A percentile compares a stretch with the other conserved stretches of the same genome.
These are phyloP conservation scores for Populus simonii DNA, from an alignment of 345 rosid species.

Conservation along the genomic window DNA sequence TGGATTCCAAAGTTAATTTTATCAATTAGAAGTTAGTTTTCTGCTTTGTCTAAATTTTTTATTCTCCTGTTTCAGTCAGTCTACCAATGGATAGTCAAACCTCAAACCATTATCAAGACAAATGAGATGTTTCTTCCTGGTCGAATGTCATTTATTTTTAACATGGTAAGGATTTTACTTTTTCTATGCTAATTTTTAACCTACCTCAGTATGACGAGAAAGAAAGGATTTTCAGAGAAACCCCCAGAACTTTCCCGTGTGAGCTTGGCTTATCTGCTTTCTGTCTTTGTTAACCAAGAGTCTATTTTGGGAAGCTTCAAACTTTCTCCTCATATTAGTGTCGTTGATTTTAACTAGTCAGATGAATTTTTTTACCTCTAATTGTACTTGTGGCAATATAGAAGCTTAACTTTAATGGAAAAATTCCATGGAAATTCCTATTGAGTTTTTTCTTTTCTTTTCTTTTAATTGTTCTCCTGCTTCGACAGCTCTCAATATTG, in stretches of 20 bases:
- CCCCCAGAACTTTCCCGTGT: too few relatives aligned
- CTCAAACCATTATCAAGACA: constrained; percentile 74
- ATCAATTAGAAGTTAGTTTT: neutral
- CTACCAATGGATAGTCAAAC: constrained; percentile 90
- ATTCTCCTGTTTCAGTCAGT: constrained; percentile 56
- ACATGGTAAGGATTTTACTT: constrained; percentile 48
- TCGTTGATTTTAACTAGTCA: too few relatives aligned
- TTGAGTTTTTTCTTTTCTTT: neutral
- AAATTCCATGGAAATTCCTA: too few relatives aligned
- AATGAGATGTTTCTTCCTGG: constrained; percentile 98
- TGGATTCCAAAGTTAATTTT: neutral
- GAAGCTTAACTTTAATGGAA: too few relatives aligned
- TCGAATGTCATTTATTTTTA: constrained; percentile 79
- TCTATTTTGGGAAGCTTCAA: too few relatives aligned
- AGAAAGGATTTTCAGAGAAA: too few relatives aligned
- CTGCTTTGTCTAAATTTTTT: constrained; percentile 6
- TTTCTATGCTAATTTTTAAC: constrained; percentile 4
- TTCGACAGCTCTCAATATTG: neutral
- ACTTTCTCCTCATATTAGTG: too few relatives aligned
- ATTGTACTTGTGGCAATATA: too few relatives aligned
- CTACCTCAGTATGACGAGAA: too few relatives aligned
- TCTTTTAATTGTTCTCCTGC: neutral
- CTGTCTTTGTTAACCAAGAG: too few relatives aligned
- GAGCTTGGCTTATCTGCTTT: neutral
- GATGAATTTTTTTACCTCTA: too few relatives aligned